A percentile compares a stretch with the other conserved stretches of the same genome.
Evolutionary conservation across 169 alveolate genomes (phyloP).

Genomic region (Plasmodium gonderi): DNA sequence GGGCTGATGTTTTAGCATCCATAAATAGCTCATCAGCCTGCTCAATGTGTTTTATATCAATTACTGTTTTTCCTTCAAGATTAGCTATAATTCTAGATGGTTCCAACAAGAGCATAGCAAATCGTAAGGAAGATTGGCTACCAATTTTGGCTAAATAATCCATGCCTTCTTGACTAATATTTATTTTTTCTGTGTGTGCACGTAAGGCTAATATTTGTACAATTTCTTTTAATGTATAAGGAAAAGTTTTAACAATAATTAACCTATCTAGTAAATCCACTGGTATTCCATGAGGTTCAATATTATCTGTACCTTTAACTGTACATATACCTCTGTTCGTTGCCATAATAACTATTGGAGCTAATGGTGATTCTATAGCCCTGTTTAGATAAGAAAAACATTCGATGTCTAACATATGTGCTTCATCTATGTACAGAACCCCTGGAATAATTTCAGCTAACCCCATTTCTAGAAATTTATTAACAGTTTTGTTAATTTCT

Average conservation of each 20-base stretch:
- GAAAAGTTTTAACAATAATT: slow-evolving; percentile 97
- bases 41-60: slow-evolving; percentile 92
- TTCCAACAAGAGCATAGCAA: slow-evolving; percentile 95
- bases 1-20: slow-evolving; percentile 98
- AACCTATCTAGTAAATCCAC: slow-evolving; percentile 99
- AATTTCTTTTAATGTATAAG: slow-evolving; percentile 86
- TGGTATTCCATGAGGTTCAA: slow-evolving; percentile 99
- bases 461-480: slow-evolving; percentile 97
- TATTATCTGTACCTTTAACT: slow-evolving; percentile 98
- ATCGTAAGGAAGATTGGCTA: slow-evolving; percentile 95
- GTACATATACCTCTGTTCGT: slow-evolving; percentile 98
- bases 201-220: slow-evolving; percentile 96
- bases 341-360: slow-evolving; percentile 99
- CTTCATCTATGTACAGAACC: slow-evolving; percentile 99
- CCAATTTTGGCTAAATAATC: slow-evolving; percentile 97
- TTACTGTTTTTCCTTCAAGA: slow-evolving; percentile 92
- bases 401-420: slow-evolving; percentile 99
- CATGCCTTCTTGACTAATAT: slow-evolving; percentile 96
- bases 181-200: slow-evolving; percentile 96
- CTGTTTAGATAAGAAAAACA: slow-evolving; percentile 98
- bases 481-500: slow-evolving; percentile 98
- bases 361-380: slow-evolving; percentile 97
- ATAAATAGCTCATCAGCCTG: slow-evolving; percentile 96
- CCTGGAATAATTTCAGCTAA: slow-evolving; percentile 99
- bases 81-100: slow-evolving; percentile 97